Evolutionary conservation across 2,329 filamentous ascomycete species (phyloP), one percentile per base, ranked within the genome.

Genomic region (Emmonsiellopsis sp.): DNA sequence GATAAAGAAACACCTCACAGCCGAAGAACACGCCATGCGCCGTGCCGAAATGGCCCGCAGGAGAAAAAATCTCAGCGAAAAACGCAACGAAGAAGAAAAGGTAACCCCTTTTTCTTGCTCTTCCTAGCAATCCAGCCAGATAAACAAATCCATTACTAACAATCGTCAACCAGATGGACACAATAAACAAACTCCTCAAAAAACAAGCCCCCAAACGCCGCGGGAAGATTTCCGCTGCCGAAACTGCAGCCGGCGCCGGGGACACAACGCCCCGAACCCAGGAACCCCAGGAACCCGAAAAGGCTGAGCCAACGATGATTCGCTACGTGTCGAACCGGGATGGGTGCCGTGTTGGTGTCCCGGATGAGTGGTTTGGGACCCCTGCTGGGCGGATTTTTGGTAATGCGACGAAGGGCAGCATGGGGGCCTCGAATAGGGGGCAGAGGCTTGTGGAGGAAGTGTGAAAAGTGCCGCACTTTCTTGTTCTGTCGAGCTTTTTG

Each of bases 21-120:
- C 83, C 0, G 85, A 87, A 65, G 85, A 89, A 63, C 82, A 86
- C 63, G 82, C 82, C 46, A 86, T 87, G 80, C 79, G 85, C 48
- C 76, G 85, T 53, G 82, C 83, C 7, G 85, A 89, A 66, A 88
- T 88, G 84, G 85, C 85, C 7, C 74, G 85, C 53, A 77, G 85
- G 51, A 75, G 85, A 56, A 88, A 88, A 71, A 87, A 88, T 58
- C 73, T 88, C 34, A 86, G 82, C 54, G 85, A 88, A 70, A 87
- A 87, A 72, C 79, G 85, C n/a, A 86, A 87, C 53, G 85, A 88
- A 63, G 85, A 89, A 70, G 85, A 88, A 67, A 89, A 88, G 77
- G 81, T 84, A 64, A 32, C 15, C 30, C 1, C 13, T 46, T 35
- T 16, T 26, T 10, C 20, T 15, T 50, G 38, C 13, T 7, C 31